phyloP scores from a whole-genome alignment of 2,329 filamentous ascomycete genomes.

The Monosporascus sp. region DNA sequence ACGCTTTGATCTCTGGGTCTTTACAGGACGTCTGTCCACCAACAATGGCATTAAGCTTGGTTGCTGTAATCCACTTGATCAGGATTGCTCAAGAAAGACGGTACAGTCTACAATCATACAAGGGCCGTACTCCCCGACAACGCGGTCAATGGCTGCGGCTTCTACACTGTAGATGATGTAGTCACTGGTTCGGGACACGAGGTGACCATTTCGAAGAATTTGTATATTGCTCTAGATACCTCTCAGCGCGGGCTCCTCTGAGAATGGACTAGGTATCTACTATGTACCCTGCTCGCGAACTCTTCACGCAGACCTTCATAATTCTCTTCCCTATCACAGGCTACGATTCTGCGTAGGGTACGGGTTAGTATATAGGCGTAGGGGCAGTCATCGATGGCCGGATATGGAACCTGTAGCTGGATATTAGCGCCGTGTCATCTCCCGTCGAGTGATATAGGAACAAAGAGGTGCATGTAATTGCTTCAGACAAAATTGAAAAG shows the following conservation, averaged over 20 bases:
- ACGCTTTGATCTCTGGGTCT: slow-evolving; percentile 89
- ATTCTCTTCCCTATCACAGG: slow-evolving; percentile 88
- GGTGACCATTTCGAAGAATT: slow-evolving; percentile 89
- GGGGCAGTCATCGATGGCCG: background rate
- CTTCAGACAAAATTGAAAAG: slow-evolving; percentile 84
- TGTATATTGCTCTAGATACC: slow-evolving; percentile 71
- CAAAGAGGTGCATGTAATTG: slow-evolving; percentile 10
- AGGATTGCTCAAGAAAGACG: slow-evolving; percentile 4
- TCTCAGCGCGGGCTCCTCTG: slow-evolving; percentile 42
- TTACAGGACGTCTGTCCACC: slow-evolving; percentile 98
- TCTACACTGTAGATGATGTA: slow-evolving; percentile 99
- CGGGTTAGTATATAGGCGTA: slow-evolving; percentile 14
- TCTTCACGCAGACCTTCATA: slow-evolving; percentile 75
- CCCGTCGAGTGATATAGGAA: slow-evolving; percentile 9
- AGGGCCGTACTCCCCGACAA: slow-evolving; percentile 85
- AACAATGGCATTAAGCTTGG: slow-evolving; percentile 90
- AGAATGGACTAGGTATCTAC: slow-evolving; percentile 25
- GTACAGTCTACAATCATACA: slow-evolving; percentile 56
- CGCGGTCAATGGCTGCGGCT: slow-evolving; percentile 79
- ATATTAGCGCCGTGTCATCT: slow-evolving; percentile 22
- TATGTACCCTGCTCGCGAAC: slow-evolving; percentile 76
- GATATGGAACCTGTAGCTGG: slow-evolving; percentile 4
- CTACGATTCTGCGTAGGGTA: slow-evolving; percentile 66
- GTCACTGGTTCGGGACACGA: slow-evolving; percentile 93
- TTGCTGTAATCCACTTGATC: slow-evolving; percentile 52